phyloP scores from a whole-genome alignment of 768 basidiomycete genomes.

The Crassisporium funariophilum region DNA sequence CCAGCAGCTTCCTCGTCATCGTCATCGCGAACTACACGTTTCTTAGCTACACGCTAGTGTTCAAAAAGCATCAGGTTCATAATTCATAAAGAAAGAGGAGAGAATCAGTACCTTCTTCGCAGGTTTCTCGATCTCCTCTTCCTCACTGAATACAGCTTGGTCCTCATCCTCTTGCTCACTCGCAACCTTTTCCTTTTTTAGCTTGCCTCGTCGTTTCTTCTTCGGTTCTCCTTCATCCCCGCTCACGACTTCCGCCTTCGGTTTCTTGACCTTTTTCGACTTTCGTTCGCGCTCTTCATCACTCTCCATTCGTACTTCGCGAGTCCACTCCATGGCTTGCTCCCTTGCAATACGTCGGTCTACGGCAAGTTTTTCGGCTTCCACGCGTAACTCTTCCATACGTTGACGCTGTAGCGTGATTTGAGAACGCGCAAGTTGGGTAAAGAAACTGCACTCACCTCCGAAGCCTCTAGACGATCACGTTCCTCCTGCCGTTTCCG shows the following conservation, averaged over 20 bases:
- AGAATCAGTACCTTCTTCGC: conserved; percentile 61
- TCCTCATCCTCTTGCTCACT: conserved; percentile 63
- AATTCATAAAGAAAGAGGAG: neutral
- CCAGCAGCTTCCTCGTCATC: conserved; percentile 68
- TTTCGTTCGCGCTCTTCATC: conserved; percentile 80
- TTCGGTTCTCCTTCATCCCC: conserved; percentile 68
- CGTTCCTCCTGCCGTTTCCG: conserved; percentile 80
- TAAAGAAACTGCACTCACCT: conserved; percentile 47
- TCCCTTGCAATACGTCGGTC: conserved; percentile 75
- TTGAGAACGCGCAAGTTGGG: conserved; percentile 3
- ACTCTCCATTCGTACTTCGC: conserved; percentile 66
- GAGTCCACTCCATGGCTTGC: conserved; percentile 78
- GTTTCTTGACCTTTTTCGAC: conserved; percentile 54
- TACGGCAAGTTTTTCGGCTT: conserved; percentile 80
- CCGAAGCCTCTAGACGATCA: conserved; percentile 60
- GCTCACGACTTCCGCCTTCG: conserved; percentile 52
- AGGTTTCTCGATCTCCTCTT: conserved; percentile 66
- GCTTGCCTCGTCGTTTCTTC: conserved; percentile 71
- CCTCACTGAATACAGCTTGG: conserved; percentile 69
- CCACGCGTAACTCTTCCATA: conserved; percentile 62
- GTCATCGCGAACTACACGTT: conserved; percentile 76
- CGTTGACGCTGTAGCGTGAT: conserved; percentile 51
- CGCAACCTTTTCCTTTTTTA: conserved; percentile 53
- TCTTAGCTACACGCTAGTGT: conserved; percentile 57
- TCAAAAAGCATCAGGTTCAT: conserved; percentile 19